Percentiles rank a stretch among this genome's conserved stretches.
phyloP scores from a whole-genome alignment of 164 flowering plant species.

The Cinnamomum chago region DNA sequence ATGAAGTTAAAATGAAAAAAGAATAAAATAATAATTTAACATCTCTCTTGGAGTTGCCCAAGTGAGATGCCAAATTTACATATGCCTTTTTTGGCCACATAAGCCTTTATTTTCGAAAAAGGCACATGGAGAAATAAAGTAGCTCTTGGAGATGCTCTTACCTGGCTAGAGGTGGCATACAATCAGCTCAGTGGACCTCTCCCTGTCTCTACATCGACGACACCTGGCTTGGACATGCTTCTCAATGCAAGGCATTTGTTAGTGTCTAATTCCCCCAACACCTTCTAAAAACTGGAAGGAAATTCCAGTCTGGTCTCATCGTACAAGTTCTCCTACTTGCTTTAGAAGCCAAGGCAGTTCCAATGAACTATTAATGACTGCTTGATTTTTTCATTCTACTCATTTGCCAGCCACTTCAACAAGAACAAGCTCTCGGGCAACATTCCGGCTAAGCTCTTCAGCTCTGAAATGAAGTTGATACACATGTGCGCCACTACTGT shows the following conservation, averaged over 20 bases:
- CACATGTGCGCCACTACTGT: constrained; percentile 69
- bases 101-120: too few relatives aligned
- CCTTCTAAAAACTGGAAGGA: not conserved
- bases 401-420: constrained; percentile 76
- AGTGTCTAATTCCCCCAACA: not conserved
- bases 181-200: constrained; percentile 71
- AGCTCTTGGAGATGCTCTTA: too few relatives aligned
- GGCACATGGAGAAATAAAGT: too few relatives aligned
- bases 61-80: too few relatives aligned
- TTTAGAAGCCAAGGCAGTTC: not conserved
- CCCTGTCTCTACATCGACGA: constrained; percentile 54
- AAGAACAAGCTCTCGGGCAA: constrained; percentile 75
- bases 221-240: constrained; percentile 78
- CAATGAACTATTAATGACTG: not conserved
- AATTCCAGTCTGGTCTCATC: constrained; percentile 7
- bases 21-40: too few relatives aligned
- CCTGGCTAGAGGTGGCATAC: constrained; percentile 87
- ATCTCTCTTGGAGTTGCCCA: too few relatives aligned
- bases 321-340: not conserved
- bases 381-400: not conserved
- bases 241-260: constrained; percentile 77
- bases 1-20: too few relatives aligned
- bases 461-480: constrained; percentile 62
- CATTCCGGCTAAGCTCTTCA: constrained; percentile 65
- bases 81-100: too few relatives aligned